Conservation (phyloP, 345 rosid species). For the Bretschneidera sinensis region DNA sequence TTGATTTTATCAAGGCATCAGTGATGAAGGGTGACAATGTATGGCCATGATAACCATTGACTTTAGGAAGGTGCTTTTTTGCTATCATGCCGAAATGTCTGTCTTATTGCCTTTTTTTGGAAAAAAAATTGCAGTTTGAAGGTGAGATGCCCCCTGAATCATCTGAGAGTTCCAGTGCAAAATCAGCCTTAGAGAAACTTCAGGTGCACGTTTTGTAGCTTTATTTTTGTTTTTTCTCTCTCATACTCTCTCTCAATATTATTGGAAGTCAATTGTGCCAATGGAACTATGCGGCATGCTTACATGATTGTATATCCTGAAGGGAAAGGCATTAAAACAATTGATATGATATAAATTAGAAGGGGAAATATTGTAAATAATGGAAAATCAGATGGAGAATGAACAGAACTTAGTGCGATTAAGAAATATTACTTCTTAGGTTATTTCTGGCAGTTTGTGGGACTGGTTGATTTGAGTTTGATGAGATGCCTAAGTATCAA, state of each 20-base stretch:
- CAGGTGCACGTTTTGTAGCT: constrained; percentile 41
- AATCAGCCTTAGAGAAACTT: constrained; percentile 75
- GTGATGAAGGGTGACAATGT: constrained; percentile 88
- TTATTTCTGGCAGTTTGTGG: not conserved
- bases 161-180: constrained; percentile 38
- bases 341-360: not conserved
- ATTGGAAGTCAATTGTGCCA: not conserved
- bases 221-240: not conserved
- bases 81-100: not conserved
- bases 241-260: not conserved
- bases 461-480: not conserved
- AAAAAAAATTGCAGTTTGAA: constrained; percentile 56
- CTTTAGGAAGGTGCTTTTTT: not conserved
- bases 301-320: no score
- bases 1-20: constrained; percentile 77
- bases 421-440: not conserved
- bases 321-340: no score
- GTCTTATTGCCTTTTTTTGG: not conserved
- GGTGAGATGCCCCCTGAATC: constrained; percentile 33
- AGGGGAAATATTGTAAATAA: not conserved
- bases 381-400: not conserved
- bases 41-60: constrained; percentile 20
- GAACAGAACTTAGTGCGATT: not conserved
- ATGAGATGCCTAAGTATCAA: no score
- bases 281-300: no score